These are phyloP conservation scores for Macrocystidia cucumis DNA, from an alignment of 1,284 basidiomycete genomes.

Conservation along the genomic window DNA sequence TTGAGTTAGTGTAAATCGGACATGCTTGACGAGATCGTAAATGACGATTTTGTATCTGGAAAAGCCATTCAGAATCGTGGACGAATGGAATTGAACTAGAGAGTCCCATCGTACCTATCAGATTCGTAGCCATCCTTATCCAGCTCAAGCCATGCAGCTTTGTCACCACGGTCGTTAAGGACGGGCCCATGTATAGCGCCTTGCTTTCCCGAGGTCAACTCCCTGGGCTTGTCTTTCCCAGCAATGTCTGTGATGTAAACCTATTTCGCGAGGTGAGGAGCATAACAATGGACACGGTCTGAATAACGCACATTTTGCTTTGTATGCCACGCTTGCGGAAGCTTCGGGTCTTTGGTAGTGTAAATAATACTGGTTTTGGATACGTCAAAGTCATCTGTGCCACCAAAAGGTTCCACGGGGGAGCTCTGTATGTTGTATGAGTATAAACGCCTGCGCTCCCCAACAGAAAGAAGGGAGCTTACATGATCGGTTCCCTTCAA, in stretches of 20 bases:
- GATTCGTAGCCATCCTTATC: constrained; percentile 84
- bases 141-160: constrained; percentile 83
- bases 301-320: constrained; percentile 57
- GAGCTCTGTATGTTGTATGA: constrained; percentile 34
- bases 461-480: constrained; percentile 17
- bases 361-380: constrained; percentile 68
- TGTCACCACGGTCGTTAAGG: constrained; percentile 60
- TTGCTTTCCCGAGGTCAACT: constrained; percentile 77
- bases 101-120: constrained; percentile 42
- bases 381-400: constrained; percentile 70
- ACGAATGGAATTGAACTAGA: constrained; percentile 2
- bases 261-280: constrained; percentile 23
- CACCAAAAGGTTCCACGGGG: constrained; percentile 81
- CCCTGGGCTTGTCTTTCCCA: constrained; percentile 38
- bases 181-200: constrained; percentile 72
- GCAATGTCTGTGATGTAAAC: constrained; percentile 57
- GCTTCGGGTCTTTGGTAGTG: constrained; percentile 73
- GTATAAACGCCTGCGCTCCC: constrained; percentile 5
- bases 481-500: constrained; percentile 61
- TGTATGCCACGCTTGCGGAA: constrained; percentile 72
- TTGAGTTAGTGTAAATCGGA: constrained; percentile 66
- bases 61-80: no score
- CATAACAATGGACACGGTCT: background rate
- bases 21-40: constrained; percentile 61
- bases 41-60: constrained; percentile 68